These are phyloP conservation scores for Talaromyces sp. DNA, from an alignment of 2,329 filamentous ascomycete genomes.

Conservation along the genomic window DNA sequence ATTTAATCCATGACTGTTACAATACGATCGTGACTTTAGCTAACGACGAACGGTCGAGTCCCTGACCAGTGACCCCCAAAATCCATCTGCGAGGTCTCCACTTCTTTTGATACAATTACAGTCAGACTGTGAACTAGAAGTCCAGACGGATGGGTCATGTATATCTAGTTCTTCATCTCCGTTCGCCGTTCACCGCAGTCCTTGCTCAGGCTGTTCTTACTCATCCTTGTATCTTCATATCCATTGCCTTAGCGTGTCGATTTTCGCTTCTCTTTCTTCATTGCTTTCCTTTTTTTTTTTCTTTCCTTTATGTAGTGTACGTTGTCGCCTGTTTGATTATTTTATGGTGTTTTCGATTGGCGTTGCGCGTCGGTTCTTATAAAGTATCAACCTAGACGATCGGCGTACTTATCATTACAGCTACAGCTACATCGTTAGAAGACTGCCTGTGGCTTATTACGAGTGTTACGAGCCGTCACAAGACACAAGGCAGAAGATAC, in stretches of 20 bases:
- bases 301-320: neutral
- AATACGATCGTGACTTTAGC: slow-evolving; percentile 4
- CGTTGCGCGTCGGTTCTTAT: slow-evolving; percentile 11
- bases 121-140: neutral
- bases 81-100: neutral
- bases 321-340: neutral
- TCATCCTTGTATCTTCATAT: slow-evolving; percentile 7
- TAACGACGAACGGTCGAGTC: neutral
- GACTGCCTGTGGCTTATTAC: neutral
- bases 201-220: neutral
- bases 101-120: slow-evolving; percentile 12
- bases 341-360: slow-evolving; percentile 11
- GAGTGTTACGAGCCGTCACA: neutral
- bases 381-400: neutral
- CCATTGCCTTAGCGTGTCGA: neutral
- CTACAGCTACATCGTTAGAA: slow-evolving; percentile 3
- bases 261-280: slow-evolving; percentile 1
- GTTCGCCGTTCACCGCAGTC: slow-evolving; percentile 21
- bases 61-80: slow-evolving; percentile 7
- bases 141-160: slow-evolving; percentile 17
- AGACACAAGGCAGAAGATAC: slow-evolving; percentile 1
- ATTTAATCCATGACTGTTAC: slow-evolving; percentile 9
- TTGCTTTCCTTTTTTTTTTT: neutral
- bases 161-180: slow-evolving; percentile 34
- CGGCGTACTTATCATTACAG: slow-evolving; percentile 1